Conservation (phyloP, 441 rosid genomes). For the Hura crepitans region DNA sequence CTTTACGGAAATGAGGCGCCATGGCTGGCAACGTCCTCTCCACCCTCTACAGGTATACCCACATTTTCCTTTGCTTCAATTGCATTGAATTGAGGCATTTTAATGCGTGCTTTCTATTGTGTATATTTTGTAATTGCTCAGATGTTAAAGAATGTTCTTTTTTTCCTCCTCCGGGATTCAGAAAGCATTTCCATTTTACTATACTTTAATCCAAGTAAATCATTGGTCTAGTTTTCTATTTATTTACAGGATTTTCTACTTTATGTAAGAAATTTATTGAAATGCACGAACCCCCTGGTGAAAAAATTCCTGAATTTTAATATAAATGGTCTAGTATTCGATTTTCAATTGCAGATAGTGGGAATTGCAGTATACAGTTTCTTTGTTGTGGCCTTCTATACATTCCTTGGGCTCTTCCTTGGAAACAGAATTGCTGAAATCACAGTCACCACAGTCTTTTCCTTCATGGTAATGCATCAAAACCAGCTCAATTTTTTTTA, state of each 20-base stretch:
- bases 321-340: neutral
- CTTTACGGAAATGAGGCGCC: conserved; percentile 46
- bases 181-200: no score
- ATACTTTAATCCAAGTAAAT: neutral
- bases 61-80: neutral
- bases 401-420: conserved; percentile 71
- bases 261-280: neutral
- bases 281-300: neutral
- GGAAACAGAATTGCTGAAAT: conserved; percentile 76
- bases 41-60: conserved; percentile 70
- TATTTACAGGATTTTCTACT: neutral
- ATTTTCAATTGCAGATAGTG: conserved; percentile 51
- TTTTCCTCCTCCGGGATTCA: neutral
- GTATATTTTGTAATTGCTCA: neutral
- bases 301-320: neutral
- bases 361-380: conserved; percentile 73
- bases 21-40: conserved; percentile 93
- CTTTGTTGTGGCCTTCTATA: conserved; percentile 59
- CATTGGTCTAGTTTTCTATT: neutral
- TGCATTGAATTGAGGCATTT: neutral
- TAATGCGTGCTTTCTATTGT: neutral
- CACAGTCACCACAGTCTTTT: conserved; percentile 49
- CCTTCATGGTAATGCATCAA: conserved; percentile 56
- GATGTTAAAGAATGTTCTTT: neutral
- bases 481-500: neutral